Evolutionary conservation across 148 eudicot species (phyloP), one percentile per base, ranked within the genome.

Genomic region (Heliosperma pusillum): DNA sequence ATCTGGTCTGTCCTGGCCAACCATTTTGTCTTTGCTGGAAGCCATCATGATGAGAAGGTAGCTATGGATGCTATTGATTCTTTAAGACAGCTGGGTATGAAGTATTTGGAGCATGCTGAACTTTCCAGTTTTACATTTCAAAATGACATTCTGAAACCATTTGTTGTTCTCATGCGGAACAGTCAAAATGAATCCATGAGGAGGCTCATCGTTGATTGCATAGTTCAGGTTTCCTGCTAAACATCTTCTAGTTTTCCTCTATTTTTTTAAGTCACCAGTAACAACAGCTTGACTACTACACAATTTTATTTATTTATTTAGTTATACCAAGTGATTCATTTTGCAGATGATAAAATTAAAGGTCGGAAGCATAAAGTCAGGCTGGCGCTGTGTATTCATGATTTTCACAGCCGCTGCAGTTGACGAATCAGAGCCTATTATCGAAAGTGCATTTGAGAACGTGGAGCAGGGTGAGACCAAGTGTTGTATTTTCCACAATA

Each of bases 21-120:
- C 83, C 99, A 95, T 89, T 95, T 95, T 86, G 90, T 92, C 70
- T 84, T 83, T 81, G 99, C 99, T 86, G 99, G 99, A 66, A 95
- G 97, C 74, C 99, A 95, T 82, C 93, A 81, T 82, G 97, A 95
- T 85, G 99, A 89, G 85, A 95, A 92, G 84, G 91, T 95, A 70
- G 97, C 99, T 26, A 92, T 92, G 96, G 92, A 95, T 82, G 97
- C 99, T 66, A 90, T 95, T 77, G 99, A 95, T 88, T 92, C 99
- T 79, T 79, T 95, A 74, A 85, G 97, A 73, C 99, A 95, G 88
- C 92, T 95, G 76, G 93, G 96, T 25, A 92, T 95, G 94, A 95
- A 92, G 79, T 94, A 94, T 80, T 80, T 95, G 83, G 97, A 92
- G 85, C 96, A 97, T 74, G 93, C 88, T 20, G 96, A 95, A 76